Evolutionary conservation across 2,329 filamentous ascomycete species (phyloP).

Genomic region (Botryotinia globosa): DNA sequence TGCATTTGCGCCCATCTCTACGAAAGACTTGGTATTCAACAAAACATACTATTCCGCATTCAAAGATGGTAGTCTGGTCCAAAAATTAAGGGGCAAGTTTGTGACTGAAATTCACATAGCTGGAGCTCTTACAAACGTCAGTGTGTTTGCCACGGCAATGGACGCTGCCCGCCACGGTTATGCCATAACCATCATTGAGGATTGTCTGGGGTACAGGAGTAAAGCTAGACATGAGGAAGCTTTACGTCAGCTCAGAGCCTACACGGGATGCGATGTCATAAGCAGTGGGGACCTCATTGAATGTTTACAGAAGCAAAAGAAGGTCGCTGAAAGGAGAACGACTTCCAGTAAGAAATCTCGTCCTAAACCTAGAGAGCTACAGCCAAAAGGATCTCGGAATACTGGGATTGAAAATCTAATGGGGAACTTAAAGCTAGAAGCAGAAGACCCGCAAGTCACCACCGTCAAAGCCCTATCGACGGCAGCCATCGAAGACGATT

Average conservation of each 20-base stretch:
- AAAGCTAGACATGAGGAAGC: constrained; percentile 58
- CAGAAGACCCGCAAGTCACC: constrained; percentile 14
- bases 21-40: constrained; percentile 47
- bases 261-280: constrained; percentile 38
- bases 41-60: constrained; percentile 92
- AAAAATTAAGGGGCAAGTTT: constrained; percentile 77
- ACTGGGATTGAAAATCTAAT: constrained; percentile 33
- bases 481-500: constrained; percentile 23
- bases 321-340: constrained; percentile 22
- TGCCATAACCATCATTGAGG: constrained; percentile 79
- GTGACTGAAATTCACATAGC: constrained; percentile 88
- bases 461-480: constrained; percentile 1
- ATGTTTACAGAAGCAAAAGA: constrained; percentile 29
- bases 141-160: constrained; percentile 85
- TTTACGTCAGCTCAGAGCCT: constrained; percentile 32
- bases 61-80: constrained; percentile 67
- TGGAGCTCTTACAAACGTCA: constrained; percentile 81
- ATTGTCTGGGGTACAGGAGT: constrained; percentile 80
- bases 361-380: constrained; percentile 22
- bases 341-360: constrained; percentile 25
- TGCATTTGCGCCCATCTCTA: constrained; percentile 11
- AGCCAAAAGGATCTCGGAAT: constrained; percentile 19
- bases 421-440: constrained; percentile 33
- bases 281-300: constrained; percentile 34
- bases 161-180: constrained; percentile 88